Evolutionary conservation across 805 yeast genomes (phyloP).

Genomic region (Candida nonsorbophila): DNA sequence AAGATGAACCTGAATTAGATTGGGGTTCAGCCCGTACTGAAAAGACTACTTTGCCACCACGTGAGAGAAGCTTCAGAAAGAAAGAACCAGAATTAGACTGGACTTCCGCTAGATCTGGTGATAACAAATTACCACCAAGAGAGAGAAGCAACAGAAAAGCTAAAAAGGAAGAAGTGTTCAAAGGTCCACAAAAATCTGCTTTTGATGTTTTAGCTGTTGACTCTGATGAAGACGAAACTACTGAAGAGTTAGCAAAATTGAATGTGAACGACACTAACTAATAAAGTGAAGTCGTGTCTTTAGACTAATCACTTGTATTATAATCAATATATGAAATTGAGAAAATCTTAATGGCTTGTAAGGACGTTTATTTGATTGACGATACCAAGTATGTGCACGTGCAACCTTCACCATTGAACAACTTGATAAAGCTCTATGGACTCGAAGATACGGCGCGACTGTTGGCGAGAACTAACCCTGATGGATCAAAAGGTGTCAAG

Average conservation of each 20-base stretch:
- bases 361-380: too few species aligned
- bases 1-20: constrained; percentile 17
- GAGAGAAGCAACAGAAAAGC: constrained; percentile 11
- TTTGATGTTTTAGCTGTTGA: constrained; percentile 28
- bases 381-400: constrained; percentile 22
- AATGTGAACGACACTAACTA: constrained; percentile 1
- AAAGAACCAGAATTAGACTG: constrained; percentile 39
- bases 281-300: not conserved
- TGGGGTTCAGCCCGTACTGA: constrained; percentile 26
- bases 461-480: constrained; percentile 81
- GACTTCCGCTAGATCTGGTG: constrained; percentile 32
- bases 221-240: constrained; percentile 25
- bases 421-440: constrained; percentile 65
- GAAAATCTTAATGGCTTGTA: too few species aligned
- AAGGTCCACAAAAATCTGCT: constrained; percentile 29
- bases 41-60: constrained; percentile 14
- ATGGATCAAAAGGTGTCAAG: constrained; percentile 88
- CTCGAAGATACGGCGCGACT: constrained; percentile 65
- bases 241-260: constrained; percentile 13
- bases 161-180: constrained; percentile 11
- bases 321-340: too few species aligned
- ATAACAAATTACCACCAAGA: constrained; percentile 23
- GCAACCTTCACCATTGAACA: constrained; percentile 66
- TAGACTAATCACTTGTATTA: constrained; percentile 3
- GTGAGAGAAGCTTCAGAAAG: constrained; percentile 23